phyloP scores from a whole-genome alignment of 768 basidiomycete genomes.

The Tricholoma bakamatsutake region DNA sequence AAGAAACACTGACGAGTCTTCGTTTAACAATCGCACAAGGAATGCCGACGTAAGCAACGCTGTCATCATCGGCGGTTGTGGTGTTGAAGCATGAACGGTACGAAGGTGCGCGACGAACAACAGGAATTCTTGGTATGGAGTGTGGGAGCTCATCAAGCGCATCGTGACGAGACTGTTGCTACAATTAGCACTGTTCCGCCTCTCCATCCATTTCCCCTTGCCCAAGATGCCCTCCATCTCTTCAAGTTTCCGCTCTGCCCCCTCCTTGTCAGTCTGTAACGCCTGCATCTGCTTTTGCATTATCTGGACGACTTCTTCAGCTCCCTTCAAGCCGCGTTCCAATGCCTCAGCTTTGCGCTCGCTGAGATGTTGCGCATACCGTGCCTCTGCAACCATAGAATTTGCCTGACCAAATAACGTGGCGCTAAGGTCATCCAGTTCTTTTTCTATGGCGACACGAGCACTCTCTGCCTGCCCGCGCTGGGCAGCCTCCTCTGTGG shows the following conservation, averaged over 20 bases:
- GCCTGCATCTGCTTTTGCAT: constrained; percentile 86
- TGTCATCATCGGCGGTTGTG: constrained; percentile 59
- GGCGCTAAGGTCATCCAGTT: constrained; percentile 91
- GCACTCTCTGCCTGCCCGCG: constrained; percentile 89
- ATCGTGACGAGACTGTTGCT: constrained; percentile 26
- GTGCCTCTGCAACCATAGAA: constrained; percentile 95
- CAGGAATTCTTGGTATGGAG: constrained; percentile 77
- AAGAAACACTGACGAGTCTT: constrained; percentile 72
- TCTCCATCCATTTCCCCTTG: constrained; percentile 65
- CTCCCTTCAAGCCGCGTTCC: constrained; percentile 71
- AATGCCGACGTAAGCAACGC: constrained; percentile 77
- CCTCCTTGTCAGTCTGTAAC: constrained; percentile 62
- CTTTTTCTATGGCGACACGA: constrained; percentile 79
- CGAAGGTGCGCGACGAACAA: constrained; percentile 76
- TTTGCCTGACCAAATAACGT: constrained; percentile 90
- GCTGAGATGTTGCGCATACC: constrained; percentile 57
- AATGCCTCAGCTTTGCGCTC: constrained; percentile 73
- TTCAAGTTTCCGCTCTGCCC: constrained; percentile 44
- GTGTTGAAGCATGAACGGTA: constrained; percentile 54
- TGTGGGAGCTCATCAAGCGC: constrained; percentile 59
- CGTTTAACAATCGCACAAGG: constrained; percentile 62
- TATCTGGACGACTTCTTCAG: constrained; percentile 77
- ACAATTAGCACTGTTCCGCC: constrained; percentile 22
- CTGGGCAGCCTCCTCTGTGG: constrained; percentile 90
- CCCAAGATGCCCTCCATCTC: constrained; percentile 50